Evolutionary conservation across 202 grass and related monocot species (phyloP).

Genomic region (Brachypodium distachyon): DNA sequence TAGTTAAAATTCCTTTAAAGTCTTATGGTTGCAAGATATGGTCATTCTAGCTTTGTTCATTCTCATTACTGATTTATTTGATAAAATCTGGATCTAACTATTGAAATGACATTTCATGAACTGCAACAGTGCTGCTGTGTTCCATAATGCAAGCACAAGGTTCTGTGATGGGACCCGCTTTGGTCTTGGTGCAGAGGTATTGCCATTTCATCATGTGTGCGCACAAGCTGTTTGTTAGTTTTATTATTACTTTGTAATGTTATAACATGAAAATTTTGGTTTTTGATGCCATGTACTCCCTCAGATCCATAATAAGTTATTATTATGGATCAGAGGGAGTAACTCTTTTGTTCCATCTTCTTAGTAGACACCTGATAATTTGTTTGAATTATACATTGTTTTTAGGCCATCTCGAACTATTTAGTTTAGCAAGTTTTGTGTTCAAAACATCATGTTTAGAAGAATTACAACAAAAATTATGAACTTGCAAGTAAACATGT

Average conservation of each 20-base stretch:
- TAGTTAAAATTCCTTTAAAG: background rate
- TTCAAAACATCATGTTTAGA: background rate
- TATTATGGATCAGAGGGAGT: too few relatives aligned
- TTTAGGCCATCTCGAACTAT: background rate
- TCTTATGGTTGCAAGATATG: background rate
- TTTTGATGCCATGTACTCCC: background rate
- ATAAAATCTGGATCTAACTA: background rate
- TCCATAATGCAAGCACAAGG: conserved; percentile 95
- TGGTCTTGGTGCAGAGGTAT: conserved; percentile 90
- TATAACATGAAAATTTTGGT: background rate
- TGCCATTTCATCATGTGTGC: background rate
- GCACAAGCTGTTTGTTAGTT: background rate
- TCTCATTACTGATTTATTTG: background rate
- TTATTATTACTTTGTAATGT: background rate
- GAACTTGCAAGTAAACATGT: background rate
- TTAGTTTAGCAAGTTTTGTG: background rate
- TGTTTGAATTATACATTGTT: background rate
- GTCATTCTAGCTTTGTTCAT: background rate
- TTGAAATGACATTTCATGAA: background rate
- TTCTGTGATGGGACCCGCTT: conserved; percentile 98
- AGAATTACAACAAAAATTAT: background rate
- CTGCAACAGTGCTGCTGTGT: conserved; percentile 74
- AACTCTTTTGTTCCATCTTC: too few relatives aligned
- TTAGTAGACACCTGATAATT: background rate
- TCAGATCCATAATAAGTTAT: too few relatives aligned